phyloP scores from a whole-genome alignment of 164 flowering plant genomes.

The Magnolia officinalis region DNA sequence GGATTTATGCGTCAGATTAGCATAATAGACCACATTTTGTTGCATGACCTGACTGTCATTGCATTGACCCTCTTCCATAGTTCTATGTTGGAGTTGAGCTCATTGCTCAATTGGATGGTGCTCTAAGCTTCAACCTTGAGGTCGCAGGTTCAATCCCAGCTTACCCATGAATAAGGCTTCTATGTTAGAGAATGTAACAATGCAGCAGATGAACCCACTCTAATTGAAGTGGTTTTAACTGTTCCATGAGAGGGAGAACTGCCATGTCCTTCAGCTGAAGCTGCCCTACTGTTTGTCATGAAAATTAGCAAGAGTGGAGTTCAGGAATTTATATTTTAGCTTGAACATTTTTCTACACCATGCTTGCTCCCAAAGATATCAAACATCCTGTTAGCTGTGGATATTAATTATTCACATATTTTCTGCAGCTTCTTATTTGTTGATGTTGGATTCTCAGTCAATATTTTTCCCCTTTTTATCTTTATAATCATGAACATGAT shows the following conservation, averaged over 20 bases:
- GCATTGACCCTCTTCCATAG: background rate
- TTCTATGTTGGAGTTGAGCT: background rate
- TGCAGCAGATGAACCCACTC: too few species aligned
- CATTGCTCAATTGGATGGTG: background rate
- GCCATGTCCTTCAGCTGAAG: background rate
- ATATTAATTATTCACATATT: too few species aligned
- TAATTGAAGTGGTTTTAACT: too few species aligned
- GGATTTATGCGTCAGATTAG: background rate
- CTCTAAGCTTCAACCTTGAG: background rate
- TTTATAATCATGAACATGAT: background rate
- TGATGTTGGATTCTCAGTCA: background rate
- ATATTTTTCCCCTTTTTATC: background rate
- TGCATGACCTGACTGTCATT: background rate
- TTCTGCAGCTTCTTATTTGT: background rate
- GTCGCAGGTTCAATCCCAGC: background rate
- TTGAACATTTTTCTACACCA: background rate
- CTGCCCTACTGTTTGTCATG: background rate
- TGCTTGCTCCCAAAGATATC: background rate
- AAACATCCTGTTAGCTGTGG: background rate
- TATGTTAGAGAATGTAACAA: too few species aligned
- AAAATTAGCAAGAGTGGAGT: background rate
- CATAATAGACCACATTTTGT: background rate
- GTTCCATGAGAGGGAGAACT: too few species aligned
- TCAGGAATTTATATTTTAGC: background rate
- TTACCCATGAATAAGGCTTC: too few species aligned